Evolutionary conservation across 345 rosid genomes (phyloP).

Genomic region (Salix caprea): DNA sequence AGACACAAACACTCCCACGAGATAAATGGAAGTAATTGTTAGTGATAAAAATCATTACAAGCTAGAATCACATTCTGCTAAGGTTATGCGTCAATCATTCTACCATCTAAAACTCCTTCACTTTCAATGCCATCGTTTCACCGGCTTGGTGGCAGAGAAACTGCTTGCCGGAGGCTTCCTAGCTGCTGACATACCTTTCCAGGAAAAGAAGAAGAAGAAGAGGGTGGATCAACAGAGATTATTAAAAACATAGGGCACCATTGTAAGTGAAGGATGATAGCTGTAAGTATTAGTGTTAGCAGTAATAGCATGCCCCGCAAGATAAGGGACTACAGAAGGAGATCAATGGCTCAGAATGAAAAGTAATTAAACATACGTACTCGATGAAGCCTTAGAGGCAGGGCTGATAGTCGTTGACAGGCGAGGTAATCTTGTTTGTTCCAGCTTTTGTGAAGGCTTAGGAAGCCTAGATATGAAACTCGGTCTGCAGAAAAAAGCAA

Average conservation of each 20-base stretch:
- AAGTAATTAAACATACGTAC: constrained; percentile 32
- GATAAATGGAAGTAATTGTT: constrained; percentile 14
- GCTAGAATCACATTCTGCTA: constrained; percentile 17
- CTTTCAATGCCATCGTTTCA: constrained; percentile 30
- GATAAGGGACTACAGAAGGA: not conserved
- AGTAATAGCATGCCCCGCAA: not conserved
- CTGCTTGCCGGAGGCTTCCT: constrained; percentile 24
- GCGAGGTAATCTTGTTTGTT: constrained; percentile 45
- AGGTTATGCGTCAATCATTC: not conserved
- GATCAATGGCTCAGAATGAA: not conserved
- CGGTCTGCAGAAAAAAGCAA: constrained; percentile 22
- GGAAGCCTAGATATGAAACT: constrained; percentile 49
- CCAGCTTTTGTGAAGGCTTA: constrained; percentile 43
- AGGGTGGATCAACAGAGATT: not conserved
- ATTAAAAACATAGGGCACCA: not conserved
- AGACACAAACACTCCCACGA: not conserved
- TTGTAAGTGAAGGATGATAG: not conserved
- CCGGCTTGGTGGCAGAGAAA: constrained; percentile 32
- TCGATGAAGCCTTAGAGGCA: constrained; percentile 42
- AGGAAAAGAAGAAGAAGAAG: not conserved
- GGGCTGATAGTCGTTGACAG: constrained; percentile 46
- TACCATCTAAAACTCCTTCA: not conserved
- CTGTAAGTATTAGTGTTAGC: not conserved
- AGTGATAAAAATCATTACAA: not conserved
- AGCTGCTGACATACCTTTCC: constrained; percentile 27